Base-by-base conservation (phyloP, 345 rosid genomes). In the Populus davidiana region DNA sequence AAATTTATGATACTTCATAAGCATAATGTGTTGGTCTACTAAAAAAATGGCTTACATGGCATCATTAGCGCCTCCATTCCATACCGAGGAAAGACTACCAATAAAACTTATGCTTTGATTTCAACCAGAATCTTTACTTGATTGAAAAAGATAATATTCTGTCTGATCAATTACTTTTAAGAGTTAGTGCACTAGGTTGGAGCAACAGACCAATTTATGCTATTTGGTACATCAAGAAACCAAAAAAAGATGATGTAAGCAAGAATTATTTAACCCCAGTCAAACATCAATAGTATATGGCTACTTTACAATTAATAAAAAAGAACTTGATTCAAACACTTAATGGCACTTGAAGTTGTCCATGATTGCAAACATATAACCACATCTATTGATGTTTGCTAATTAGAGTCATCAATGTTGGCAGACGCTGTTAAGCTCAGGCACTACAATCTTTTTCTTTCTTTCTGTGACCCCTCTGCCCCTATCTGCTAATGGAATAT, bases 401-500 rank as follows among this genome's bases (percentile, higher is more conserved):
- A 41, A 41, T 41, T 63, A 38, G 25, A 29, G 35, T 59, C n/a
- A 59, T 18, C 38, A 18, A 25, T 69, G 75, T 59, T 72, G 54
- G 75, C 49, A 71, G 78, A 75, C 29, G 50, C 44, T 66, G 23
- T 35, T 33, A 18, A 38, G 54, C 29, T 25, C 21, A 39, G 63
- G 39, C 47, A 70, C 33, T 69, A 29, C 31, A 35, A 20, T 49
- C 47, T 31, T 63, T 20, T 71, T 44, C 39, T 71, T 69, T 52
- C 8, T 71, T 72, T 52, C 3, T 79, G 12, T 38, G 70, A 69
- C 70, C 63, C 35, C 49, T 59, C 6, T 69, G 29, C 66, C 47
- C 35, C 27, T 75, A 11, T 59, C 49, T 33, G 33, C 49, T 77
- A 43, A 56, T 66, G 49, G 75, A 75, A 80, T 49, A 8, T 75